Base-by-base conservation (phyloP, 2,329 filamentous ascomycete genomes). In the Beauveria medogensis region DNA sequence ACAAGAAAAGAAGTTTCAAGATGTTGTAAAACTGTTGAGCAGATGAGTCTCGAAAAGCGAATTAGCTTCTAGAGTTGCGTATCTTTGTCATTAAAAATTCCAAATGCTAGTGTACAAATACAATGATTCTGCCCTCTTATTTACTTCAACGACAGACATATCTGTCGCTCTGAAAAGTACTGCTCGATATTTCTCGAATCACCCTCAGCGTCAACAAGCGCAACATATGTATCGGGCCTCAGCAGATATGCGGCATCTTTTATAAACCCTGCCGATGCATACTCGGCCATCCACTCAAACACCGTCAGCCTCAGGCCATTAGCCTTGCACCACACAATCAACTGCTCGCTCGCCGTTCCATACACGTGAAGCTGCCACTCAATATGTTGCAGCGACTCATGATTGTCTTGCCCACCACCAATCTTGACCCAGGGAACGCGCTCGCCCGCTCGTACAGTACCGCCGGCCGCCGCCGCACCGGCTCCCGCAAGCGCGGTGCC, bases 331-430 rank as follows among this genome's bases (percentile, higher is more conserved):
- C 60, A 61, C 1, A 30, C 28, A 3, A 16, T 30, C 40, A 61
- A 14, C 3, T 20, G 26, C 46, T 61, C 60, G 8, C 24, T 28
- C 5, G 41, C 60, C 1, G 20, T 40, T n/a, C 60, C 60, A 18
- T 61, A 61, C 1, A 61, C 60, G 6, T 61, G 60, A 12, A 61
- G 9, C 18, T 61, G 60, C 60, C 60, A 61, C 34, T 61, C 54
- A 8, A 61, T 58, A 9, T 57, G 24, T 1, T 41, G 47, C 4
- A 61, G 54, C 6, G 60, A 53, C 10, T n/a, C 40, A 16, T 57
- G 43, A 28, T 61, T 61, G 5, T 40, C 16, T 2, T 47, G 16
- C 4, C 40, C 60, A 14, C 24, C 24, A 24, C 41, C 40, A 1
- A 57, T n/a, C 20, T 41, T 9, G 3, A 61, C 54, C 60, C 53